A percentile compares a stretch with the other conserved stretches of the same genome.
phyloP scores from a whole-genome alignment of 1,284 basidiomycete genomes.

The Fomitopsis betulina region DNA sequence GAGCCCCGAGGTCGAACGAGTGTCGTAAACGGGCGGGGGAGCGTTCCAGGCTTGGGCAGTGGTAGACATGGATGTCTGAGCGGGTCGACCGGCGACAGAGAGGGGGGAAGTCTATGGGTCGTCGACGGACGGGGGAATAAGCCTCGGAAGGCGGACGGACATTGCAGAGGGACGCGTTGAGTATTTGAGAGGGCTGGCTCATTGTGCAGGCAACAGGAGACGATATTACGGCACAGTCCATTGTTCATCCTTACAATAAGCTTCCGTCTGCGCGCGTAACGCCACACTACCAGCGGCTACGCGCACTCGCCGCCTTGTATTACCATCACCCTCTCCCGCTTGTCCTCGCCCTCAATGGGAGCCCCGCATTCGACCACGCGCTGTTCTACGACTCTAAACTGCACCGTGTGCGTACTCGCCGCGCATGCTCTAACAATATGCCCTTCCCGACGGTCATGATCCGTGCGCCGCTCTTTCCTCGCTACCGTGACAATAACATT shows the following conservation, averaged over 20 bases:
- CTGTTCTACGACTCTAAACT: neutral
- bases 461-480: neutral
- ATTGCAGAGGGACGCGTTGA: neutral
- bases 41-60: slow-evolving; percentile 34
- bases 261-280: neutral
- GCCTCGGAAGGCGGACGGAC: slow-evolving; percentile 14
- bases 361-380: neutral
- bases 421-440: neutral
- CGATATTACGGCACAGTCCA: slow-evolving; percentile 8
- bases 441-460: neutral
- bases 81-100: slow-evolving; percentile 47
- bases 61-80: slow-evolving; percentile 21
- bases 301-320: neutral
- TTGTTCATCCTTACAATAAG: slow-evolving; percentile 18
- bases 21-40: slow-evolving; percentile 51
- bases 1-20: slow-evolving; percentile 45
- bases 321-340: neutral
- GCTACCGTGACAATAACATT: neutral
- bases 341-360: neutral
- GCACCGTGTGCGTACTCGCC: neutral
- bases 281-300: neutral
- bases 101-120: slow-evolving; percentile 19
- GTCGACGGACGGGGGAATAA: slow-evolving; percentile 23
- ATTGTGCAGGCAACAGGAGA: no score
- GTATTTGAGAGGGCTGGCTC: slow-evolving; percentile 20